Evolutionary conservation across 208 protist genomes (phyloP), one percentile per base, ranked within the genome.

Genomic region (Herpetomonas samuelpessoai): DNA sequence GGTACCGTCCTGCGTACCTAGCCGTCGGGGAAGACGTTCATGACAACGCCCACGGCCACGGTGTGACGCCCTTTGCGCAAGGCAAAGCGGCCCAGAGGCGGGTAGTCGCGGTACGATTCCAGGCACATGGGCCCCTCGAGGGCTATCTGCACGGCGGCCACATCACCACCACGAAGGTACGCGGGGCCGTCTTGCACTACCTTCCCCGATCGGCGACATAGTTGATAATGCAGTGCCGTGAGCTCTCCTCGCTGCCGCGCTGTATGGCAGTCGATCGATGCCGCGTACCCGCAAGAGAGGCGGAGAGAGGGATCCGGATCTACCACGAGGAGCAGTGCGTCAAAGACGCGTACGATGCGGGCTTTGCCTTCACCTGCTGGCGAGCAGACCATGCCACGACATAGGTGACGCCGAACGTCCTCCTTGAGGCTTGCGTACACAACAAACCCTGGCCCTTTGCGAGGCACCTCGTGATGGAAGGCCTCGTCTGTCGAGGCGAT

Each of bases 11-110:
- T n/a, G n/a, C n/a, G n/a, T n/a, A n/a, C n/a, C n/a, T n/a, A n/a
- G n/a, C n/a, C n/a, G n/a, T n/a, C n/a, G n/a, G n/a, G n/a, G n/a
- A n/a, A n/a, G n/a, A 82, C 74, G 1, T 39, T 57, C 81, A 97
- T 98, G 92, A 99, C 96, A 76, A 98, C 85, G 74, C 97, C 97
- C 66, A 98, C 96, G 53, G 95, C 97, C 25, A 98, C 95, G 26
- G 96, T 98, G 75, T 95, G 86, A 54, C 81, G 71, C 91, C 97
- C 97, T 60, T 98, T 97, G 51, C 96, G 87, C 48, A 98, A 82
- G 66, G 92, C 96, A 64, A 99, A 98, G 68, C 97, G 90, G 57
- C 97, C 97, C 19, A 99, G 92, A 53, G 92, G 87, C 16, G 95
- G 79, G 84, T 97, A 98, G 39, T 97, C 76, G 39, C 76, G 83